These are phyloP conservation scores for Apiotrichum sp. DNA, from an alignment of 1,284 basidiomycete genomes.

Conservation along the genomic window DNA sequence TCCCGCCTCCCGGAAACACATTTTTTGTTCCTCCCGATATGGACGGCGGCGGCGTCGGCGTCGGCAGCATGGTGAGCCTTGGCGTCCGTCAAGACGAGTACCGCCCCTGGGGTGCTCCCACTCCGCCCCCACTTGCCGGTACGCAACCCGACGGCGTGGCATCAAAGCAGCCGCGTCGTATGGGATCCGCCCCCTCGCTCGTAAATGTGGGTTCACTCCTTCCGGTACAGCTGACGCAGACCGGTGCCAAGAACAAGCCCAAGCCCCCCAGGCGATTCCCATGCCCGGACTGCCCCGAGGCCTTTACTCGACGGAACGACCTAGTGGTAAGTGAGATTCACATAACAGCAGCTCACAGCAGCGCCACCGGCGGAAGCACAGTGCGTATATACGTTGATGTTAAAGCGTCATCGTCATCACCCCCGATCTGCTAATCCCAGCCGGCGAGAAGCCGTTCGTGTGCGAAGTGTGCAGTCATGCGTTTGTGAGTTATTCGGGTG, in stretches of 20 bases:
- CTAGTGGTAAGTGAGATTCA: slow-evolving; percentile 5
- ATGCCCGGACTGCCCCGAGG: slow-evolving; percentile 18
- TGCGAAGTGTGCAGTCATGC: slow-evolving; percentile 15
- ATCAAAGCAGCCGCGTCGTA: background rate
- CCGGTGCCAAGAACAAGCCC: background rate
- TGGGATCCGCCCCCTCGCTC: background rate
- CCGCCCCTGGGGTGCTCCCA: background rate
- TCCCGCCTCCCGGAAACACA: background rate
- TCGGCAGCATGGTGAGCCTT: background rate
- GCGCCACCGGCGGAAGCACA: slow-evolving; percentile 20
- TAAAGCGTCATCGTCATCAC: background rate
- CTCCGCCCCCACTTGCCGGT: background rate
- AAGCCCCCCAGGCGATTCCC: slow-evolving; percentile 10
- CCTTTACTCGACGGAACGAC: slow-evolving; percentile 20
- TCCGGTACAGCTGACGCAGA: background rate
- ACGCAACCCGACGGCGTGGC: background rate
- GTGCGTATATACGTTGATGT: background rate
- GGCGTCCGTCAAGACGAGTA: background rate
- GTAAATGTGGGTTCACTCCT: slow-evolving; percentile 11
- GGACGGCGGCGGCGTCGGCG: background rate
- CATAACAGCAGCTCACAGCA: background rate
- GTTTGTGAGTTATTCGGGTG: slow-evolving; percentile 8
- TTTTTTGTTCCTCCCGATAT: background rate
- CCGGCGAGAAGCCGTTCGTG: slow-evolving; percentile 18
- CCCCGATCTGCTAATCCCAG: slow-evolving; percentile 1